Evolutionary conservation across 1,284 basidiomycete species (phyloP), one percentile per base, ranked within the genome.

Genomic region (Pseudozyma pruni): DNA sequence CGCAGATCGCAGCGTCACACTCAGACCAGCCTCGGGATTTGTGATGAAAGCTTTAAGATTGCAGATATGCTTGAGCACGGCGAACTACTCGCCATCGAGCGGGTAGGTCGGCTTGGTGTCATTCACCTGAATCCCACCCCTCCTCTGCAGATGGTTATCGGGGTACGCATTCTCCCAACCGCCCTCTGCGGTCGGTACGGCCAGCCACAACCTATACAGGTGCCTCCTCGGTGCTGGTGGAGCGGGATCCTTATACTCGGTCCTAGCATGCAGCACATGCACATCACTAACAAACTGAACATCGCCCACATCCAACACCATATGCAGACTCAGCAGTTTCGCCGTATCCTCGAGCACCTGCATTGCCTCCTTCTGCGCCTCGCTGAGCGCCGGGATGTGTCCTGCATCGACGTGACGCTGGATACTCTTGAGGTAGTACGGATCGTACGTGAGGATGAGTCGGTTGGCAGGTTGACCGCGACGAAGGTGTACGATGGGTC

Each of bases 191-290:
- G 77, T 79, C 8, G 83, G 82, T 1, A 83, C 83, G 2, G 83
- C 76, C 27, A 85, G 71, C 84, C 84, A 85, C 10, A 85, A 74
- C n/a, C 84, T 75, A 60, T 85, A 80, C 38, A 85, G 78, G 61
- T 85, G 84, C 29, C 84, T 70, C 17, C 83, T 72, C 1, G 82
- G 82, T 4, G 72, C 74, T 1, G 83, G 83, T 0, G 82, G 80
- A 3, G 80, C 75, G 44, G 83, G 80, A 61, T 85, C 84, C 45
- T 72, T 80, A 72, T 85, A 85, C 23, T 83, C 84, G 5, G 84
- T 85, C 25, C 84, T 72, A 0, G 84, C 83, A 54, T 85, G 84
- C 59, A 84, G 72, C 45, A 83, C 80, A 60, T 84, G 83, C 3
- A 80, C 75, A 44, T 67, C 69, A 29, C 45, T 46, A 4, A 74